Evolutionary conservation across 108 stramenopile genomes (phyloP).

Genomic region (Craspedostauros australis): DNA sequence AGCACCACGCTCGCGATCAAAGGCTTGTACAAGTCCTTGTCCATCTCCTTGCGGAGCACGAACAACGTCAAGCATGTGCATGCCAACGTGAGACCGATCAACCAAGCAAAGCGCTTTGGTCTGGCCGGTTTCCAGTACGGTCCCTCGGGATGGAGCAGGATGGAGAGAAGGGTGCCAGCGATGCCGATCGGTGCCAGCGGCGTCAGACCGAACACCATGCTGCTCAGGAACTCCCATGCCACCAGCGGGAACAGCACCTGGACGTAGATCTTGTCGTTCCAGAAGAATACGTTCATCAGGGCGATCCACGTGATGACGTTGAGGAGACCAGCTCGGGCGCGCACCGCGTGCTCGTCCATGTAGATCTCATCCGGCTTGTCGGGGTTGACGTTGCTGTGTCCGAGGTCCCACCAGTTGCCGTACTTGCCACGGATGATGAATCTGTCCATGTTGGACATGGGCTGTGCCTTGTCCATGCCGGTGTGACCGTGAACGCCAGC

Average conservation of each 20-base stretch:
- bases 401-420: constrained; percentile 48
- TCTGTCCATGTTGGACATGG: constrained; percentile 23
- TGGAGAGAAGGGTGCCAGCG: constrained; percentile 26
- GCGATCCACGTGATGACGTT: constrained; percentile 51
- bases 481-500: too few relatives aligned
- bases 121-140: constrained; percentile 50
- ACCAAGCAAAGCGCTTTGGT: constrained; percentile 54
- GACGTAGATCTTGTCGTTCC: constrained; percentile 15
- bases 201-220: constrained; percentile 36
- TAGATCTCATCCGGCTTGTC: constrained; percentile 39
- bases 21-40: constrained; percentile 8
- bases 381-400: constrained; percentile 26
- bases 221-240: constrained; percentile 30
- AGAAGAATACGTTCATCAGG: constrained; percentile 44
- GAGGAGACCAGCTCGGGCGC: constrained; percentile 41
- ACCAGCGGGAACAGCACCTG: constrained; percentile 31
- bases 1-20: constrained; percentile 16
- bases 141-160: constrained; percentile 16
- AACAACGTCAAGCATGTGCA: constrained; percentile 23
- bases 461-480: too few relatives aligned
- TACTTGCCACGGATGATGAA: constrained; percentile 37
- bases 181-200: constrained; percentile 46
- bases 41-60: constrained; percentile 17
- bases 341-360: constrained; percentile 59
- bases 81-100: constrained; percentile 37